Conservation (phyloP, 2,329 filamentous ascomycete genomes). For the Diaporthe velutina region DNA sequence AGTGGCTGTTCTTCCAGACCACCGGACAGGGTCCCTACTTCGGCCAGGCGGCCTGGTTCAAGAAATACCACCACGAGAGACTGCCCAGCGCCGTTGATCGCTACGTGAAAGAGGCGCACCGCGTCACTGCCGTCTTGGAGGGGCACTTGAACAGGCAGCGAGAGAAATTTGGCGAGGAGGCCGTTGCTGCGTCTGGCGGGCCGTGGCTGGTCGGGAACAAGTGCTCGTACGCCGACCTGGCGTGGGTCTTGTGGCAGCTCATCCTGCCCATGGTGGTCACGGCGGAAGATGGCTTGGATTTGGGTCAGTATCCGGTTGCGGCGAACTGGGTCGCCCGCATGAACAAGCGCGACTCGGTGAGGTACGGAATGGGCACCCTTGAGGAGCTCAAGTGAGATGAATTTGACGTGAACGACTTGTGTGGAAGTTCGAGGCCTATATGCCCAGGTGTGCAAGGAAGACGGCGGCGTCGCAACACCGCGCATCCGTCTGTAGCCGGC, state of each 20-base stretch:
- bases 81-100: slow-evolving; percentile 22
- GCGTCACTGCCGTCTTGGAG: slow-evolving; percentile 33
- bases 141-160: slow-evolving; percentile 29
- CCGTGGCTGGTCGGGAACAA: slow-evolving; percentile 35
- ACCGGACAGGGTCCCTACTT: slow-evolving; percentile 59
- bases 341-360: background rate
- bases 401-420: background rate
- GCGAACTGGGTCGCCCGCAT: slow-evolving; percentile 1
- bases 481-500: too few relatives aligned
- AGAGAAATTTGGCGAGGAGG: background rate
- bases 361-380: background rate
- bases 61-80: slow-evolving; percentile 28
- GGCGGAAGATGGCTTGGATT: background rate
- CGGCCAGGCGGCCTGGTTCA: slow-evolving; percentile 53
- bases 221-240: slow-evolving; percentile 32
- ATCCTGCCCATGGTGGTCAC: background rate
- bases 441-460: too few relatives aligned
- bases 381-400: background rate
- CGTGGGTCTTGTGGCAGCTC: slow-evolving; percentile 30
- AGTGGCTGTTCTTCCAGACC: slow-evolving; percentile 60
- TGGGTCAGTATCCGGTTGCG: background rate
- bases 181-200: background rate
- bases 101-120: slow-evolving; percentile 21
- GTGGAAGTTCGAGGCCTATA: background rate
- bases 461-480: too few relatives aligned